phyloP scores from a whole-genome alignment of 1,284 basidiomycete species.

The Peniophora sp. region DNA sequence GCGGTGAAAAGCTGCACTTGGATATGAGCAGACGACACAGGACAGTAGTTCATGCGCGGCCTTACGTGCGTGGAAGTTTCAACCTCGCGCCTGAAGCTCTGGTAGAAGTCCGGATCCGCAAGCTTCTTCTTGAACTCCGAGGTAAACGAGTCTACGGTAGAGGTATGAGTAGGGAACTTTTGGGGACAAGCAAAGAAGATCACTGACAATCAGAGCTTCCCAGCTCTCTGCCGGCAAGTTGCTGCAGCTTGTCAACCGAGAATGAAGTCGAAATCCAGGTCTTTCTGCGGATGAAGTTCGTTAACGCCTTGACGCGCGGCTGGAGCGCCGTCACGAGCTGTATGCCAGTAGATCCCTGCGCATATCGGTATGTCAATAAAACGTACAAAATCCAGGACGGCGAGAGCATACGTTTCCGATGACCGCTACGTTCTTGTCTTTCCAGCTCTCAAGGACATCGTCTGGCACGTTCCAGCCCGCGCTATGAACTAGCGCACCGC shows the following conservation, averaged over 20 bases:
- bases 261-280: slow-evolving; percentile 54
- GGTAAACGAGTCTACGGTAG: neutral
- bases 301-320: slow-evolving; percentile 39
- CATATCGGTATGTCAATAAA: neutral
- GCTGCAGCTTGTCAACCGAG: slow-evolving; percentile 28
- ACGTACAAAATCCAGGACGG: neutral
- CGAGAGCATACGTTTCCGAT: slow-evolving; percentile 42
- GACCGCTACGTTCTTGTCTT: slow-evolving; percentile 48
- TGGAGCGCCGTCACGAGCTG: slow-evolving; percentile 57
- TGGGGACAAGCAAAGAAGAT: slow-evolving; percentile 13
- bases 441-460: slow-evolving; percentile 41
- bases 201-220: slow-evolving; percentile 35
- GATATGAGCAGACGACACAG: neutral
- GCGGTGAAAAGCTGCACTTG: slow-evolving; percentile 34
- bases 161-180: neutral
- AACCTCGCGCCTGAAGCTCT: neutral
- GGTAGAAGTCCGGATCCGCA: neutral
- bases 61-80: neutral
- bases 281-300: slow-evolving; percentile 53
- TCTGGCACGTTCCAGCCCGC: slow-evolving; percentile 46
- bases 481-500: slow-evolving; percentile 45
- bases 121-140: neutral
- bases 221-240: slow-evolving; percentile 29
- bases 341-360: slow-evolving; percentile 55
- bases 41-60: neutral